These are phyloP conservation scores for Globisporangium barbulae DNA, from an alignment of 352 stramenopile genomes.

Conservation along the genomic window DNA sequence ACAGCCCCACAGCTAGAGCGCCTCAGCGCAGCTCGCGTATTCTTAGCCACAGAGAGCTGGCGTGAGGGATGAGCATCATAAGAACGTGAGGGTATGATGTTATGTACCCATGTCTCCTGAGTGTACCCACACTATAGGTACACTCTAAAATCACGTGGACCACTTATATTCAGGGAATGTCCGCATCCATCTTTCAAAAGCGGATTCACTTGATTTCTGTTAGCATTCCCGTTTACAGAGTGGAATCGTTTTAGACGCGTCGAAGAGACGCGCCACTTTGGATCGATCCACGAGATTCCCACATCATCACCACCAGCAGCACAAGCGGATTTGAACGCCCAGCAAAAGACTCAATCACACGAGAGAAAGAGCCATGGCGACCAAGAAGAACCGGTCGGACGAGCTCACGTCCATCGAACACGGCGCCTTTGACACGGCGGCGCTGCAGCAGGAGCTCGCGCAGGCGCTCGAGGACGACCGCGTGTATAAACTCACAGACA, in stretches of 20 bases:
- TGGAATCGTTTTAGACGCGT: not conserved
- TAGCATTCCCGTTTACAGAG: not conserved
- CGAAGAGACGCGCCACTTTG: constrained; percentile 6
- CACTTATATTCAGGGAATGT: not conserved
- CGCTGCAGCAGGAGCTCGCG: constrained; percentile 68
- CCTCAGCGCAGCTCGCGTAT: not conserved
- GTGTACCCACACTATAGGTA: not conserved
- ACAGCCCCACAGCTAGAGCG: not conserved
- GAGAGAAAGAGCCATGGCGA: constrained; percentile 17
- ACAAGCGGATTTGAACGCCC: not conserved
- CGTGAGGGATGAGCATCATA: not conserved
- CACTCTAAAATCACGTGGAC: not conserved
- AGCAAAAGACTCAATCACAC: not conserved
- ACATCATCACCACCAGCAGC: not conserved
- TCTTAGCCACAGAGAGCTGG: not conserved
- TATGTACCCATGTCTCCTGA: not conserved
- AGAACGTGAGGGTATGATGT: not conserved
- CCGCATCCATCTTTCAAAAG: not conserved
- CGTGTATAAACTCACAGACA: constrained; percentile 82
- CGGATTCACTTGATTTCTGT: not conserved
- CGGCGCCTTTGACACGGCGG: constrained; percentile 67
- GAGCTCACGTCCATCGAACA: constrained; percentile 78
- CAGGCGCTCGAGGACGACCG: constrained; percentile 77
- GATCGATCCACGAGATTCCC: not conserved
- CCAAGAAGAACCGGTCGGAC: constrained; percentile 18